Percentiles rank a stretch among this genome's conserved stretches.
Evolutionary conservation across 768 basidiomycete species (phyloP).

Genomic region (Russula griseocarnosa): DNA sequence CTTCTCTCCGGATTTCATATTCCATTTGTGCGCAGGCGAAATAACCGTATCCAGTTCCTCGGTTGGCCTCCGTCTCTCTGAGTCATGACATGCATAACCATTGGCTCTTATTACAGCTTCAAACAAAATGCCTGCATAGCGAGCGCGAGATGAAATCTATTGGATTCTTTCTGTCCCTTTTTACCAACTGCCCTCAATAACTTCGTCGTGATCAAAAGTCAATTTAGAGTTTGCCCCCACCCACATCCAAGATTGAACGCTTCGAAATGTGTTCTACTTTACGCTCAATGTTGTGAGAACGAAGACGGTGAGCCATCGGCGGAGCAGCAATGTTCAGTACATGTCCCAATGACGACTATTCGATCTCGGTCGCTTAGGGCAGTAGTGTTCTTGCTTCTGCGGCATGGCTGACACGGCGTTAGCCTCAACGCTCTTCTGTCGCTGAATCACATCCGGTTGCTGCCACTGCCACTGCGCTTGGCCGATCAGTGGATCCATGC

Average conservation of each 20-base stretch:
- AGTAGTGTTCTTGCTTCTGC: background rate
- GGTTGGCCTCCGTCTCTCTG: background rate
- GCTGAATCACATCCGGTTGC: background rate
- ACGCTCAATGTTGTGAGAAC: background rate
- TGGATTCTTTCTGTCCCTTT: background rate
- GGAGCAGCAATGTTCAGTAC: too few species aligned
- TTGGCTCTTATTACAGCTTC: background rate
- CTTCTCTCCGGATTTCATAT: conserved; percentile 89
- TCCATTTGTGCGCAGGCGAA: conserved; percentile 59
- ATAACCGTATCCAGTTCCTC: background rate
- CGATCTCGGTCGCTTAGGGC: background rate
- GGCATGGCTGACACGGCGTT: background rate
- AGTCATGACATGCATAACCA: background rate
- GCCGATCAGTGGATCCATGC: background rate
- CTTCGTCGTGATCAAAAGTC: background rate
- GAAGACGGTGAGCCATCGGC: background rate
- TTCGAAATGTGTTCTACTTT: background rate
- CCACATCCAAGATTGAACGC: background rate
- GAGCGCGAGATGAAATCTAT: background rate
- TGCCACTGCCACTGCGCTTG: background rate
- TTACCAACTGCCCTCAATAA: background rate
- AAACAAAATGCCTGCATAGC: background rate
- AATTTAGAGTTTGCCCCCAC: background rate
- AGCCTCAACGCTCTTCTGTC: background rate
- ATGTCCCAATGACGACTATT: background rate